A percentile compares a stretch with the other conserved stretches of the same genome.
These are phyloP conservation scores for Pulveroboletus sp. DNA, from an alignment of 768 basidiomycete genomes.

Conservation along the genomic window DNA sequence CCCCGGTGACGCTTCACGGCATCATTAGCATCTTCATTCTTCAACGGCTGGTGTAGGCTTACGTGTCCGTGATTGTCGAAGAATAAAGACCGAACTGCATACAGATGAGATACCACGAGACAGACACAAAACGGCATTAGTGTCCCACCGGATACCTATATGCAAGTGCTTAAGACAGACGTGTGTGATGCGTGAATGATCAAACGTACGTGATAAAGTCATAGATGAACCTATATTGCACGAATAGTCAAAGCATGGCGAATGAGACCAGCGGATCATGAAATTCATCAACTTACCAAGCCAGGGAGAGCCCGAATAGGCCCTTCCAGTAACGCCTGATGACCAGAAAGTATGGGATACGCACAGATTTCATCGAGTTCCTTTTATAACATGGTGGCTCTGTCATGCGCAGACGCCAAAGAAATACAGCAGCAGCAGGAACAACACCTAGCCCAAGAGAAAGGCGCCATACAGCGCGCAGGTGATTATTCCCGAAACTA, in stretches of 20 bases:
- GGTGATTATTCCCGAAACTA: constrained; percentile 74
- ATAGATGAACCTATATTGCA: constrained; percentile 57
- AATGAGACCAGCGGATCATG: neutral
- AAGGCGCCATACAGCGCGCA: constrained; percentile 82
- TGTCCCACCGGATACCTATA: constrained; percentile 58
- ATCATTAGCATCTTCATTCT: neutral
- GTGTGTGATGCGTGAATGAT: neutral
- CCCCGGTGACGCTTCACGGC: constrained; percentile 52
- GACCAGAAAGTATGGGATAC: constrained; percentile 73
- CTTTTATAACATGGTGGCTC: constrained; percentile 72
- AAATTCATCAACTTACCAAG: constrained; percentile 47
- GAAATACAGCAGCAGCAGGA: constrained; percentile 74
- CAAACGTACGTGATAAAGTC: constrained; percentile 69
- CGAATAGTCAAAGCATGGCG: neutral
- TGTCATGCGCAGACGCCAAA: constrained; percentile 84
- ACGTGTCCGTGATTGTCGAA: constrained; percentile 68
- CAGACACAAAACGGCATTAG: neutral
- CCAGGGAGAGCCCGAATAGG: constrained; percentile 68
- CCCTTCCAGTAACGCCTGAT: constrained; percentile 75
- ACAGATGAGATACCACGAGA: neutral
- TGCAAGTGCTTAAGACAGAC: neutral
- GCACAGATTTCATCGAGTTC: constrained; percentile 71
- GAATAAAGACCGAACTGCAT: constrained; percentile 75
- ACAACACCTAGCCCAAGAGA: constrained; percentile 81
- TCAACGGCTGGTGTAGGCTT: constrained; percentile 13